A percentile compares a stretch with the other conserved stretches of the same genome.
Conservation (phyloP, 1,139 yeast species). For the Taphrina confusa region DNA sequence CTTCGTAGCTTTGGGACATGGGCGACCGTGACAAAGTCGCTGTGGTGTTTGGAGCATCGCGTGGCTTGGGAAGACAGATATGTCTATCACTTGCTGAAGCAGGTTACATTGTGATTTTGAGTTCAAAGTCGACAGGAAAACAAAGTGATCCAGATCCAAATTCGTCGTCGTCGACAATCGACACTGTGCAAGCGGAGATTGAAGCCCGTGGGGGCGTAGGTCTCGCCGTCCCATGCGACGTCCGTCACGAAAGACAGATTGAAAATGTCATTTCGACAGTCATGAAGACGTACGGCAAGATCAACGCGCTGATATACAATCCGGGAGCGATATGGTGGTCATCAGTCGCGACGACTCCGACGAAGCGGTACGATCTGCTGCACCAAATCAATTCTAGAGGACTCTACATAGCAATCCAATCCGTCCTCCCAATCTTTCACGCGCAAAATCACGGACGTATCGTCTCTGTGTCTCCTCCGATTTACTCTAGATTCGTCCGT, state of each 20-base stretch:
- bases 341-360: conserved; percentile 10
- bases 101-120: conserved; percentile 15
- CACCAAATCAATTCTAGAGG: conserved; percentile 15
- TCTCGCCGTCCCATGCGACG: conserved; percentile 12
- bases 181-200: conserved; percentile 12
- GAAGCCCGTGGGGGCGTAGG: not conserved
- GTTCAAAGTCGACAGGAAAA: conserved; percentile 16
- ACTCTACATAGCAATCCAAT: conserved; percentile 11
- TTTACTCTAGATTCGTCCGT: conserved; percentile 22
- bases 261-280: not conserved
- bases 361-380: conserved; percentile 19
- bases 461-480: conserved; percentile 16
- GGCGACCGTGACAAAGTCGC: not conserved
- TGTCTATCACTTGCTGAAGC: conserved; percentile 16
- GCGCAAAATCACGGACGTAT: conserved; percentile 5
- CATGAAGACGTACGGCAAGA: conserved; percentile 4
- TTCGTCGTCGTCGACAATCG: conserved; percentile 15
- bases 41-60: conserved; percentile 19
- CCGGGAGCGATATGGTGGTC: conserved; percentile 31
- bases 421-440: conserved; percentile 4
- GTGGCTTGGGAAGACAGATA: conserved; percentile 21
- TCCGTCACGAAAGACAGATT: conserved; percentile 10
- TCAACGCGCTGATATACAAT: conserved; percentile 12
- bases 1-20: no score
- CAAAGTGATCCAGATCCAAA: not conserved